Conservation (phyloP, 768 basidiomycete genomes). For the Hericium rajendrae region DNA sequence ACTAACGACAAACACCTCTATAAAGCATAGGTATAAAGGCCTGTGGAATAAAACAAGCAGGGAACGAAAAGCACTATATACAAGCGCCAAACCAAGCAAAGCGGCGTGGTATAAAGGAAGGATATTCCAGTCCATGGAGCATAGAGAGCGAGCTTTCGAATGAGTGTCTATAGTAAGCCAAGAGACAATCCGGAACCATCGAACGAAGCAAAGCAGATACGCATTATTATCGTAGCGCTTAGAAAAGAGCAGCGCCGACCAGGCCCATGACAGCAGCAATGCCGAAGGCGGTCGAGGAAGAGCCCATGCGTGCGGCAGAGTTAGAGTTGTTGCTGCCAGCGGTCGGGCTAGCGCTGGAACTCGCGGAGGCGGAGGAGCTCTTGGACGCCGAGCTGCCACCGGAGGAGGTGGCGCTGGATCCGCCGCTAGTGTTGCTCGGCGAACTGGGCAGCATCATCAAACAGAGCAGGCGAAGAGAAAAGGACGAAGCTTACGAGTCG, state of each 20-base stretch:
- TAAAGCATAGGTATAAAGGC: not conserved
- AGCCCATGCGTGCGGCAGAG: slow-evolving; percentile 24
- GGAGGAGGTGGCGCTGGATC: not conserved
- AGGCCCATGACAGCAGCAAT: slow-evolving; percentile 42
- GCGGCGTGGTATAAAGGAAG: too few relatives aligned
- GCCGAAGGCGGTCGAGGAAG: slow-evolving; percentile 27
- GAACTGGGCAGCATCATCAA: not conserved
- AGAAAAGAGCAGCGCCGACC: slow-evolving; percentile 40
- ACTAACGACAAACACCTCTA: too few relatives aligned
- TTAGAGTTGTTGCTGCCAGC: slow-evolving; percentile 18
- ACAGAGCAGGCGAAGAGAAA: not conserved
- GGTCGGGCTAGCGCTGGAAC: slow-evolving; percentile 19
- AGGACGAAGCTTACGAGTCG: not conserved
- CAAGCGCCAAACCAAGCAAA: not conserved
- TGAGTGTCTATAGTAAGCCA: not conserved
- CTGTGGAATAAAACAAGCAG: not conserved
- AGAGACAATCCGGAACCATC: not conserved
- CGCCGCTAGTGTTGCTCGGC: not conserved
- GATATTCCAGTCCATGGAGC: not conserved
- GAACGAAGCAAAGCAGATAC: not conserved
- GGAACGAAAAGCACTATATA: not conserved
- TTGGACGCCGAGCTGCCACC: not conserved
- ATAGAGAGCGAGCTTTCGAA: not conserved
- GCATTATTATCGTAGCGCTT: slow-evolving; percentile 10
- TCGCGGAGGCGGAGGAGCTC: not conserved